Evolutionary conservation across 768 basidiomycete genomes (phyloP), one percentile per base, ranked within the genome.

Genomic region (Mycena chlorophos): DNA sequence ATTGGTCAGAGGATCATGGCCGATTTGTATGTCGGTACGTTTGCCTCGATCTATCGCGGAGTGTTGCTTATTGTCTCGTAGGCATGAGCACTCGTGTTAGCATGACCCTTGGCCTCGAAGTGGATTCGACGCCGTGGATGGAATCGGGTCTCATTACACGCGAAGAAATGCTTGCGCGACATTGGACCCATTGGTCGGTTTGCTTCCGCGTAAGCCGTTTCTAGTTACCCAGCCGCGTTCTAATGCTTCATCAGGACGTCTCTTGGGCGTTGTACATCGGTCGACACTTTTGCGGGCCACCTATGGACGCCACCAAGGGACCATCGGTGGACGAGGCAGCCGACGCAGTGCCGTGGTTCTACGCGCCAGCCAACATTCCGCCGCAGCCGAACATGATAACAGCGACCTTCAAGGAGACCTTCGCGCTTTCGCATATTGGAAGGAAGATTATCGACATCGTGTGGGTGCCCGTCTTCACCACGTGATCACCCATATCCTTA

Each of bases 201-300:
- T 75, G 71, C 59, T 69, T 66, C 45, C 66, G 72, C 45, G 62
- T 63, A 47, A 5, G 3, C 4, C 6, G n/a, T 25, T 34, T 31
- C 22, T 0, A 34, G 6, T 28, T 14, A 1, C 17, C n/a, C 17
- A n/a, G 17, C 34, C 3, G 23, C 19, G 16, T 25, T 2, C n/a
- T n/a, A 14, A 26, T 2, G 1, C 12, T 16, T 14, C 19, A 19
- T 31, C 51, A 64, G 71, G 76, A 78, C 50, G 68, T 74, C 16
- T 75, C 71, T 50, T 78, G 75, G 76, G 74, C 74, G 13, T 66
- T 77, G 1, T 77, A 75, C 49, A 72, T 77, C 48, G 76, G 76
- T 13, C 69, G 76, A 22, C 74, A 75, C 47, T 73, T 69, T 57
- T 69, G 68, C 48, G 63, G 74, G 17, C 54, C 68, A 14, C 67